Base-by-base conservation (phyloP, 1,284 basidiomycete genomes). In the Takashimella tepidaria region DNA sequence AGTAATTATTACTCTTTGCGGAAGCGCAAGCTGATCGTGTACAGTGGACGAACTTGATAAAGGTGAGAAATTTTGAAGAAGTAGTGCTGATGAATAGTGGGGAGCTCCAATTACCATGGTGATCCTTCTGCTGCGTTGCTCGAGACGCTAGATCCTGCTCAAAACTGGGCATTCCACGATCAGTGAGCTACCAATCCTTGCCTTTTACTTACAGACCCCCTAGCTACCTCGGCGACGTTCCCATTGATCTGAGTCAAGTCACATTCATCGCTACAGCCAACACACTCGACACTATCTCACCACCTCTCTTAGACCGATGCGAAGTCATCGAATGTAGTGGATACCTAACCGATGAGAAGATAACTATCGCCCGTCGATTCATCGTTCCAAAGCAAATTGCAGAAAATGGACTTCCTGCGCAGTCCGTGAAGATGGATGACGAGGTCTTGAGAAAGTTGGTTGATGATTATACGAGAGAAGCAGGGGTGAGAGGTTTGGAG, bases 71-170 rank as follows among this genome's bases (percentile, higher is more conserved):
- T 4, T 89, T 89, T 22, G 80, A 86, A 24, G 90, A 0, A 83
- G 86, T 67, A n/a, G 92, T 93, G 45, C 47, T 49, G 27, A 50
- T 49, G 3, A 50, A 8, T 24, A 53, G 63, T 74, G 19, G 68
- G 68, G 6, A 60, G 62, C 22, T 68, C 67, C 12, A 68, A 62
- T 50, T 69, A 64, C 51, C 70, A 74, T 64, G 95, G 95, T 1
- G 95, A 98, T 73, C 95, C 95, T 3, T 84, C 89, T 0, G 93
- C 91, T 57, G 95, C 95, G 0, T 74, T 98, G 51, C 79, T 98
- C 26, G 95, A 98, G 77, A 95, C 97, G 85, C 80, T 98, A 48
- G 95, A 98, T 74, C 95, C 95, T 0, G 95, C 98, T 68, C 95
- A 98, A 78, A 98, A 98, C 73, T 87, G 85, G 50, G 85, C 84